Evolutionary conservation across 106 monocot species (phyloP), one percentile per base, ranked within the genome.

Genomic region (Dendrobium catenatum): DNA sequence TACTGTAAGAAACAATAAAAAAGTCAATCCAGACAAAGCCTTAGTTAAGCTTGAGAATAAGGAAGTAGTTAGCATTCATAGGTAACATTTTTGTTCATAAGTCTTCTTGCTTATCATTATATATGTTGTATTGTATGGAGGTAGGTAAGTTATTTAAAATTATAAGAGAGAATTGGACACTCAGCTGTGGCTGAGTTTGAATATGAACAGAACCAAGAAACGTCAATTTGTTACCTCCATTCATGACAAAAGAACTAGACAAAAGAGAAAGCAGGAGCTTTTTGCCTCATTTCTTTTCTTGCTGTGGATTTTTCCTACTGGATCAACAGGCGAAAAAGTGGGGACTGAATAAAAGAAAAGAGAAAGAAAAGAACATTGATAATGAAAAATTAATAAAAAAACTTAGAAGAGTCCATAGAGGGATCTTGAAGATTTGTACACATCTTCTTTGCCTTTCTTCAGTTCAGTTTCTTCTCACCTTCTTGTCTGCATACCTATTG

Each of bases 231-330:
- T 66, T 66, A 7, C 64, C 22, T 13, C 11, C 64, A 66, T 66
- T 66, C 24, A 66, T 66, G 64, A 31, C 70, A 70, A 33, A 26
- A 27, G 37, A 27, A 31, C 27, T 31, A 70, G 15, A 20, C 27
- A 70, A 70, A 68, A 70, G 31, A 33, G 70, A 70, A 37, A 70
- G 70, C 27, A 27, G 13, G 9, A 37, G 15, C 9, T 15, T 70
- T 33, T 31, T 29, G 37, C 13, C 10, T 70, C 9, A 2, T 68
- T 22, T 27, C 27, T 68, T 26, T 26, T 27, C 8, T 9, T 82
- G 76, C 29, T 58, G 61, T 80, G 79, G 59, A 79, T 78, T 82
- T 81, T 86, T 89, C 82, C 82, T 55, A 88, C 61, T 81, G 79
- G 83, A 84, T 79, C 87, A 80, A 85, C 83, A 31, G 58, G 51